These are phyloP conservation scores for Cryptosporidium muris DNA, from an alignment of 169 alveolate species.

Conservation along the genomic window DNA sequence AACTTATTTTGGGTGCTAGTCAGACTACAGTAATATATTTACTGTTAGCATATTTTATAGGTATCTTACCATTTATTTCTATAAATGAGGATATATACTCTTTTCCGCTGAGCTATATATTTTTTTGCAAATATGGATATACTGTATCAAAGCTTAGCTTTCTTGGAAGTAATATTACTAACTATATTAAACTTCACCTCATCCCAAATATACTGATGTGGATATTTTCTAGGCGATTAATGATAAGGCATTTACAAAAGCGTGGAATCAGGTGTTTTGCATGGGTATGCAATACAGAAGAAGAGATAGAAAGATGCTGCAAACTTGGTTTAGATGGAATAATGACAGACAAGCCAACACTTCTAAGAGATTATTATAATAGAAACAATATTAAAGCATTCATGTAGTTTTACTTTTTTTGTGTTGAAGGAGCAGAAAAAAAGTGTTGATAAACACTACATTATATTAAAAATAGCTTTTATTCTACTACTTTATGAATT, in stretches of 20 bases:
- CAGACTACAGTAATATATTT: slow-evolving; percentile 6
- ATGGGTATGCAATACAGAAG: slow-evolving; percentile 61
- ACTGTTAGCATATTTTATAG: slow-evolving; percentile 30
- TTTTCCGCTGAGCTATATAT: slow-evolving; percentile 54
- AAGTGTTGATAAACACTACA: background rate
- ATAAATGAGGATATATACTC: slow-evolving; percentile 61
- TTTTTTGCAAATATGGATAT: slow-evolving; percentile 31
- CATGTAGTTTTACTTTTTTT: background rate
- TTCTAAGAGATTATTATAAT: slow-evolving; percentile 45
- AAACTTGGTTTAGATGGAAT: slow-evolving; percentile 64
- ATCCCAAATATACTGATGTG: slow-evolving; percentile 26
- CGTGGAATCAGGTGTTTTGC: slow-evolving; percentile 69
- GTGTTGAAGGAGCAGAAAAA: background rate
- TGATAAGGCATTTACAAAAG: slow-evolving; percentile 54
- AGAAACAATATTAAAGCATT: slow-evolving; percentile 30
- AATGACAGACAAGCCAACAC: slow-evolving; percentile 52
- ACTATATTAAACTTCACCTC: slow-evolving; percentile 4
- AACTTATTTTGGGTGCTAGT: slow-evolving; percentile 34
- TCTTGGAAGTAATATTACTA: slow-evolving; percentile 14
- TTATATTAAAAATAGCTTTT: background rate
- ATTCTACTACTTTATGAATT: background rate
- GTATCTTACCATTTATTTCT: slow-evolving; percentile 36
- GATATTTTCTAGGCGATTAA: slow-evolving; percentile 20
- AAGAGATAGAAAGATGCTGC: slow-evolving; percentile 40
- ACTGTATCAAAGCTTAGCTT: background rate